Conservation (phyloP, 1,284 basidiomycete genomes). For the Trichosporon sp. region DNA sequence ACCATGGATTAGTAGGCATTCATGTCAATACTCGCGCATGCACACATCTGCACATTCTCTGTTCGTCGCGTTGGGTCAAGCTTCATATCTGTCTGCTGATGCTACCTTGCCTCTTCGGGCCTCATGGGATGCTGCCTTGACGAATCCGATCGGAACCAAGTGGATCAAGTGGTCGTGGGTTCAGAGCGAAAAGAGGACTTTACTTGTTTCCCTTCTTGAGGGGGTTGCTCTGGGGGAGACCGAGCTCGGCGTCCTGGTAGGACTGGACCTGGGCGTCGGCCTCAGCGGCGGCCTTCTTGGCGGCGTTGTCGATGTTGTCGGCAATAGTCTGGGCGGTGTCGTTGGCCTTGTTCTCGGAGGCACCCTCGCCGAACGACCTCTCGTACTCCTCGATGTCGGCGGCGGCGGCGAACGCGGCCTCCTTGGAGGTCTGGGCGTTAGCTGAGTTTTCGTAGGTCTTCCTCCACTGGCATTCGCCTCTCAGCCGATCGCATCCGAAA, state of each 20-base stretch:
- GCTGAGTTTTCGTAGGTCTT: not conserved
- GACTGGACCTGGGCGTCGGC: slow-evolving; percentile 4
- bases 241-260: slow-evolving; percentile 16
- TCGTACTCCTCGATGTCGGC: not conserved
- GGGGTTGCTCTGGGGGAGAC: not conserved
- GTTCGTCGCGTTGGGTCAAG: not conserved
- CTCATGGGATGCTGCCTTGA: not conserved
- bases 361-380: not conserved
- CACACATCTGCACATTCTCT: not conserved
- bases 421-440: not conserved
- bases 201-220: not conserved
- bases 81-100: slow-evolving; percentile 14
- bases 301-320: not conserved
- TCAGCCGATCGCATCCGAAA: too few relatives aligned
- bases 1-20: slow-evolving; percentile 13
- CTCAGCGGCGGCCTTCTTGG: slow-evolving; percentile 15
- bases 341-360: slow-evolving; percentile 7
- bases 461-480: too few relatives aligned
- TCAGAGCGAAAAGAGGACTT: not conserved
- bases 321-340: not conserved
- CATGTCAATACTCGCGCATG: not conserved
- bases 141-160: too few relatives aligned
- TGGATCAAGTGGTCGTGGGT: too few relatives aligned
- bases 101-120: not conserved
- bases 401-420: not conserved